These are phyloP conservation scores for Aspergillus ochraceoroseus DNA, from an alignment of 2,329 filamentous ascomycete species.

Conservation along the genomic window DNA sequence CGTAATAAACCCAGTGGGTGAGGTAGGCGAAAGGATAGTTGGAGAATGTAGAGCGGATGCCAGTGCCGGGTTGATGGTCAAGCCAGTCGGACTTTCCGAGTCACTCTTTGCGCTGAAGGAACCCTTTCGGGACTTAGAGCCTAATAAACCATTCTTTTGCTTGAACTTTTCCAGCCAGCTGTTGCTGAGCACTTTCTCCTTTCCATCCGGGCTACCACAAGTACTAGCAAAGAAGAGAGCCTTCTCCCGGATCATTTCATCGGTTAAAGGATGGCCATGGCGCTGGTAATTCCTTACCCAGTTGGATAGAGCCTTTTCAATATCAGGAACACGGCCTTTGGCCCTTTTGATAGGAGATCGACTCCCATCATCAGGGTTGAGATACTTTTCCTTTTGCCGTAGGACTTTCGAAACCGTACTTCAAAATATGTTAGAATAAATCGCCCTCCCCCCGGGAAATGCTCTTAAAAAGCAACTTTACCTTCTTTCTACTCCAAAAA, in stretches of 20 bases:
- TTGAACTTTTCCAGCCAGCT: constrained; percentile 95
- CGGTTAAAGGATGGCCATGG: constrained; percentile 66
- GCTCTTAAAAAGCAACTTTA: constrained; percentile 43
- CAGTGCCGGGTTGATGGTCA: constrained; percentile 52
- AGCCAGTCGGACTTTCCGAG: constrained; percentile 58
- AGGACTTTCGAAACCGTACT: constrained; percentile 99
- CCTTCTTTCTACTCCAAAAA: constrained; percentile 97
- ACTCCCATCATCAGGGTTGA: constrained; percentile 73
- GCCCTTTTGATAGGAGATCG: constrained; percentile 73
- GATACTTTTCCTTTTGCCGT: constrained; percentile 89
- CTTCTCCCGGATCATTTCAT: constrained; percentile 79
- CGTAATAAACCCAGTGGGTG: constrained; percentile 61
- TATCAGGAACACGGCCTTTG: constrained; percentile 83
- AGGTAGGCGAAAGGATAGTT: constrained; percentile 65
- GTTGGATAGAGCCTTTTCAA: constrained; percentile 82
- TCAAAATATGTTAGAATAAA: constrained; percentile 22
- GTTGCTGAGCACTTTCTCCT: constrained; percentile 64
- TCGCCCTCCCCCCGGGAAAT: constrained; percentile 9
- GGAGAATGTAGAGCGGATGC: constrained; percentile 59
- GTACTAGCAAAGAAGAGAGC: constrained; percentile 73
- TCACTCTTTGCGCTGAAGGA: constrained; percentile 57
- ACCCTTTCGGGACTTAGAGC: constrained; percentile 52
- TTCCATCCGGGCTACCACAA: constrained; percentile 65
- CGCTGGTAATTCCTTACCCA: constrained; percentile 80
- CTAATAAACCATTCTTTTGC: constrained; percentile 67